Conservation (phyloP, 495 filamentous ascomycete species). For the Acidomyces sp. region DNA sequence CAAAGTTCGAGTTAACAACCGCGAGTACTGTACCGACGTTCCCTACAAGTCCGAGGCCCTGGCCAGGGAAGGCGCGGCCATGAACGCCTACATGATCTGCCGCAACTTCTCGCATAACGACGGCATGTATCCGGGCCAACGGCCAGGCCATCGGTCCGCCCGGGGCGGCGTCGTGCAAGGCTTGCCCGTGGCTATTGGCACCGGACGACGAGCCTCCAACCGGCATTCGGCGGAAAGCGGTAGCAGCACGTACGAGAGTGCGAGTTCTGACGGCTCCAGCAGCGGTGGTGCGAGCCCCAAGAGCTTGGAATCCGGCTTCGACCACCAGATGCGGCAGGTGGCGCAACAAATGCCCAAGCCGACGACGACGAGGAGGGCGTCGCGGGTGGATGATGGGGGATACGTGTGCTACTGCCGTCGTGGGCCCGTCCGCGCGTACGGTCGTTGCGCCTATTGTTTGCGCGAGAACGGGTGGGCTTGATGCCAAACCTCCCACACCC, state of each 20-base stretch:
- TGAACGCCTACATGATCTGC: conserved; percentile 95
- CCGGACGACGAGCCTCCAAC: conserved; percentile 39
- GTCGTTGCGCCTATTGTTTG: conserved; percentile 12
- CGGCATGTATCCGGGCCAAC: conserved; percentile 62
- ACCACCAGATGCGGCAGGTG: conserved; percentile 19
- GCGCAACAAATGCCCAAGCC: conserved; percentile 10
- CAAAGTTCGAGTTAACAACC: conserved; percentile 87
- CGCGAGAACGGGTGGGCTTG: conserved; percentile 15
- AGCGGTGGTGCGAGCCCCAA: conserved; percentile 48
- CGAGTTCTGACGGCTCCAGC: conserved; percentile 22
- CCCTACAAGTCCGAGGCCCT: conserved; percentile 65
- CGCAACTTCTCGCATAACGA: conserved; percentile 98
- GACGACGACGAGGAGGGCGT: background rate
- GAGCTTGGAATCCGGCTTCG: conserved; percentile 33
- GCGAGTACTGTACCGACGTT: conserved; percentile 89
- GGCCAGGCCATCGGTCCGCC: conserved; percentile 58
- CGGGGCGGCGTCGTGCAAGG: conserved; percentile 76
- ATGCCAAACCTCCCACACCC: no score
- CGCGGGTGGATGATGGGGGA: background rate
- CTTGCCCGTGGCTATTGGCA: conserved; percentile 60
- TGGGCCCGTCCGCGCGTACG: conserved; percentile 10
- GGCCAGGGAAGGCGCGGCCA: conserved; percentile 88
- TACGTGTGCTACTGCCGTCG: conserved; percentile 15
- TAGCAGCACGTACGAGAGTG: conserved; percentile 20
- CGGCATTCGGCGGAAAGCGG: conserved; percentile 32